These are phyloP conservation scores for Didymella sp. DNA, from an alignment of 2,329 filamentous ascomycete genomes.

Conservation along the genomic window DNA sequence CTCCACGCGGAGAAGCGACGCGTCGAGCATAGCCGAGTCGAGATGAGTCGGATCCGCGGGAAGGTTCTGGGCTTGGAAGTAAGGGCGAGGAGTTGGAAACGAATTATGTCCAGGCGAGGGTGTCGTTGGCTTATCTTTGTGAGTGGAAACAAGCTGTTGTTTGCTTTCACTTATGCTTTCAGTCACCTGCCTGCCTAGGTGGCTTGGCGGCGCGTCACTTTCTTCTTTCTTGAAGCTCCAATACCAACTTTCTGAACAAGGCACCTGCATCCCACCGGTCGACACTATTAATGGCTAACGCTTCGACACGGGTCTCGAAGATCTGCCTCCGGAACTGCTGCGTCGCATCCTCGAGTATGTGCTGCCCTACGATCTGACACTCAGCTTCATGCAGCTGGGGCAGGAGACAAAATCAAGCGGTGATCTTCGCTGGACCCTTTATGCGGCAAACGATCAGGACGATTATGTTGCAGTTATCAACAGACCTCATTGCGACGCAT, in stretches of 20 bases:
- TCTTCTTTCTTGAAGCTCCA: not conserved
- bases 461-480: not conserved
- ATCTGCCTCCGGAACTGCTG: not conserved
- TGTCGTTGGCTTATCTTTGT: too few relatives aligned
- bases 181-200: not conserved
- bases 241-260: not conserved
- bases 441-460: not conserved
- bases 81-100: too few relatives aligned
- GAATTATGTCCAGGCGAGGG: too few relatives aligned
- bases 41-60: too few relatives aligned
- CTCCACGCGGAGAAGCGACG: too few relatives aligned
- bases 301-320: not conserved
- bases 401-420: not conserved
- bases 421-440: not conserved
- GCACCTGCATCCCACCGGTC: not conserved
- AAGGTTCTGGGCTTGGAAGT: too few relatives aligned
- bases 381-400: not conserved
- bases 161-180: not conserved
- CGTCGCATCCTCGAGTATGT: not conserved
- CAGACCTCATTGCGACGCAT: too few relatives aligned
- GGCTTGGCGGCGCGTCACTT: not conserved
- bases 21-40: too few relatives aligned
- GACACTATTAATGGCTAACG: not conserved
- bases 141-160: too few relatives aligned
- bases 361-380: not conserved